phyloP scores from a whole-genome alignment of 306 rosid genomes.

The Pterocarpus santalinus region DNA sequence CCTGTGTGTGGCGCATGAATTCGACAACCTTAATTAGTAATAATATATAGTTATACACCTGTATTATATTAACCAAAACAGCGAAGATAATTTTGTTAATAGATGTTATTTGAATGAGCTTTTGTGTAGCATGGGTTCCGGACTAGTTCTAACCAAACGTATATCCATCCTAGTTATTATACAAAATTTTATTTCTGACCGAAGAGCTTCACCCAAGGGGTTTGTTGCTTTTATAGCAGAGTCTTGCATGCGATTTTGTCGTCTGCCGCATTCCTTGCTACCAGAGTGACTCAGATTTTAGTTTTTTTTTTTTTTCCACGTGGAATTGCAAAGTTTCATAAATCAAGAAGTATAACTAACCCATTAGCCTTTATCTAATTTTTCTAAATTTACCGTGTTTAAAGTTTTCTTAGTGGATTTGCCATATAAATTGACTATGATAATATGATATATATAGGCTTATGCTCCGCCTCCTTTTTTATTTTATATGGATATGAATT shows the following conservation, averaged over 20 bases:
- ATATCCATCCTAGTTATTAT: no score
- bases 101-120: no score
- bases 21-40: no score
- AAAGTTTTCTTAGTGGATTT: slow-evolving; percentile 40
- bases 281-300: slow-evolving; percentile 8
- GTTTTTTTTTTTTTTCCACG: background rate
- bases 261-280: background rate
- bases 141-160: no score
- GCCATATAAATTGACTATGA: slow-evolving; percentile 21
- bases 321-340: slow-evolving; percentile 11
- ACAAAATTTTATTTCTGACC: background rate
- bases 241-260: slow-evolving; percentile 18
- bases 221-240: background rate
- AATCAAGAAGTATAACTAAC: slow-evolving; percentile 16
- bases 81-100: no score
- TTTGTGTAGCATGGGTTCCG: no score
- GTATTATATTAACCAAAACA: no score
- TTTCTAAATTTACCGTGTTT: slow-evolving; percentile 1
- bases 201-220: background rate
- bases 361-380: slow-evolving; percentile 14
- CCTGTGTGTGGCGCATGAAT: no score
- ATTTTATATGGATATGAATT: slow-evolving; percentile 15
- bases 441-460: slow-evolving; percentile 1
- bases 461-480: slow-evolving; percentile 16
- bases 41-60: no score